Evolutionary conservation across 495 filamentous ascomycete genomes (phyloP).

Genomic region (Friedmanniomyces endolithicus): DNA sequence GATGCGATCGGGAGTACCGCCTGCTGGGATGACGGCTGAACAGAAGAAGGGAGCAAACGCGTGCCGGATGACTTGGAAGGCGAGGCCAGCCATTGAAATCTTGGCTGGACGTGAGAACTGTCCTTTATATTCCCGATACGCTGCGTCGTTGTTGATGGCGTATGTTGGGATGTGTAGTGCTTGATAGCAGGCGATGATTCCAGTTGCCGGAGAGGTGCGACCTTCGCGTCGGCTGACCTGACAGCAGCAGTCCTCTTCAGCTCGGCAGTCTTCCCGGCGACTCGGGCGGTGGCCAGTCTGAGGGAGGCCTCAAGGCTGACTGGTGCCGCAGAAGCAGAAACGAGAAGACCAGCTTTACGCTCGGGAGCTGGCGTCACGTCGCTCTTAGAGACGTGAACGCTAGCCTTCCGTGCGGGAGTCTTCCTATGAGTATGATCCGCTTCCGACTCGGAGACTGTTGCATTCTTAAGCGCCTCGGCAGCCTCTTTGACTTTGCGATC

Average conservation of each 20-base stretch:
- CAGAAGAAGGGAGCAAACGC: constrained; percentile 7
- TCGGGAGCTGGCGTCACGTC: background rate
- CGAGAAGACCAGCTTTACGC: background rate
- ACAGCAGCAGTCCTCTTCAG: background rate
- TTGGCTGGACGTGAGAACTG: background rate
- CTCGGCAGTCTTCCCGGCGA: background rate
- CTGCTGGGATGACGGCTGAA: constrained; percentile 8
- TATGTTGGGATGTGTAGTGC: background rate
- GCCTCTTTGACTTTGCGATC: constrained; percentile 13
- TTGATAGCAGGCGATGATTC: background rate
- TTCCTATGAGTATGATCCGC: constrained; percentile 15
- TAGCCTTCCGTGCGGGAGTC: constrained; percentile 19
- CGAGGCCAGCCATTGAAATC: background rate
- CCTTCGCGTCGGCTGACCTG: background rate
- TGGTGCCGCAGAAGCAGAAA: background rate
- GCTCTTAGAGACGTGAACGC: constrained; percentile 3
- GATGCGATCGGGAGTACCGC: background rate
- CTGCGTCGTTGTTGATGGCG: background rate
- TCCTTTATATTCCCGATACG: background rate
- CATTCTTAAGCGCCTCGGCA: constrained; percentile 1
- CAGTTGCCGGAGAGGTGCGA: background rate
- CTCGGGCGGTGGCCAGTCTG: background rate
- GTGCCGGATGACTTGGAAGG: background rate
- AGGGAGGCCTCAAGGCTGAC: background rate
- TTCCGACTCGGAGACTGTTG: constrained; percentile 22